A percentile compares a stretch with the other conserved stretches of the same genome.
Conservation (phyloP, 768 basidiomycete genomes). For the Suillus subalutaceus region DNA sequence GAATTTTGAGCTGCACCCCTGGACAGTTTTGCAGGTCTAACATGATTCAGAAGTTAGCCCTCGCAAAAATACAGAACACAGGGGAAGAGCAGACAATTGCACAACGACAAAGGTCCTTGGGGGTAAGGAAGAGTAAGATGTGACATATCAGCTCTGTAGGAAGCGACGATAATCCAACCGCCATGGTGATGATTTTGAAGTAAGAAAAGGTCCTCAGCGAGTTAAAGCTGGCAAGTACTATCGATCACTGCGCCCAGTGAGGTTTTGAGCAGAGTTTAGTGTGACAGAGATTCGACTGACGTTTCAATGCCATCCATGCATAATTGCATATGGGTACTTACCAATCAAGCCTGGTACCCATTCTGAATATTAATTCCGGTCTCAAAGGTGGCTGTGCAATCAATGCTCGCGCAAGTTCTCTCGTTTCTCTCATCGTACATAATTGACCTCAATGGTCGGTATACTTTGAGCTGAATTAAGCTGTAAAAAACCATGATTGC, state of each 20-base stretch:
- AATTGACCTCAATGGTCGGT: not conserved
- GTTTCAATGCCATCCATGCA: too few relatives aligned
- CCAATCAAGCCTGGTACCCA: too few relatives aligned
- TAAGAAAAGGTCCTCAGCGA: not conserved
- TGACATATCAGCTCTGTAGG: not conserved
- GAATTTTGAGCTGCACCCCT: not conserved
- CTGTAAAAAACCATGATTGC: not conserved
- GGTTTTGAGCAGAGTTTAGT: too few relatives aligned
- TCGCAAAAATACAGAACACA: not conserved
- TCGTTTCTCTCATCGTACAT: not conserved
- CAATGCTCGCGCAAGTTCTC: too few relatives aligned
- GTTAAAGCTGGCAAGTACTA: not conserved
- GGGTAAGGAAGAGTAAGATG: not conserved
- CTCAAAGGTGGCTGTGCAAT: not conserved
- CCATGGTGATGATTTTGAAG: not conserved
- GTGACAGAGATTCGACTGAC: too few relatives aligned
- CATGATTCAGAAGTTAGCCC: not conserved
- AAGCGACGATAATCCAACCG: not conserved
- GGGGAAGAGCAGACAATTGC: not conserved
- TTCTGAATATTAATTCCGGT: too few relatives aligned
- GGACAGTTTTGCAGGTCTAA: not conserved
- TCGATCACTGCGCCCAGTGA: not conserved
- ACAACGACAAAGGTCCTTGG: conserved; percentile 1
- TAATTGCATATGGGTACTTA: too few relatives aligned
- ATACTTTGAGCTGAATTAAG: not conserved